Evolutionary conservation across 108 stramenopile species (phyloP), one percentile per base, ranked within the genome.

Genomic region (Conticribra weissflogii): DNA sequence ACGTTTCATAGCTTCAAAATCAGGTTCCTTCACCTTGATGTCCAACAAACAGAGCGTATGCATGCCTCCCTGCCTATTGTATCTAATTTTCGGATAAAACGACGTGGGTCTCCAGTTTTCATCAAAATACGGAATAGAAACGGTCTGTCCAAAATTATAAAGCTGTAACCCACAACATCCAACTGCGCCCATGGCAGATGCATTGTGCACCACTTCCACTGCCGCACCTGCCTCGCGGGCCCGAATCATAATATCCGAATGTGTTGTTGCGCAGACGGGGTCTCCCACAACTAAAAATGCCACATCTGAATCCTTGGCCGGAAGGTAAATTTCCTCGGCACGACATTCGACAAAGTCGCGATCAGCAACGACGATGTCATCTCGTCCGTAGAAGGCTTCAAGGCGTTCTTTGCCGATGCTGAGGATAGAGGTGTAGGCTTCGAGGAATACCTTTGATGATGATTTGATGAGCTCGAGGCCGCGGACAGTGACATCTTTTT

Each of bases 11-110:
- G 96, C 94, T 21, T 95, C 93, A 78, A 97, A 98, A 81, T 99
- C 98, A 33, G 99, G 99, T 79, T 99, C 99, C 74, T 98, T 98
- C 59, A 96, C 94, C 79, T 98, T 96, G 46, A 97, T 97, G 71
- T 97, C 97, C 59, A 99, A 81, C 25, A 99, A 72, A 71, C 98
- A 98, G 28, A 99, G 85, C 17, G 99, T 98, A 80, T 99, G 99
- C 96, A 99, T 97, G n/a, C 96, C 97, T 28, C 96, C 98, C 60
- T 81, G 53, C 15, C 88, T 78, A 77, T 99, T 99, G 86, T 92
- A 96, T 68, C 81, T 76, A 51, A 98, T 96, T 70, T 98, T 98
- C 34, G 94, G 93, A 78, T 97, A 96, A 67, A 98, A 99, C 21
- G 85, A 87, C 27, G 88, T 92, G 1, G 99, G 99, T 48, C 89